Evolutionary conservation across 345 rosid species (phyloP).

Genomic region (Citrus trifoliata): DNA sequence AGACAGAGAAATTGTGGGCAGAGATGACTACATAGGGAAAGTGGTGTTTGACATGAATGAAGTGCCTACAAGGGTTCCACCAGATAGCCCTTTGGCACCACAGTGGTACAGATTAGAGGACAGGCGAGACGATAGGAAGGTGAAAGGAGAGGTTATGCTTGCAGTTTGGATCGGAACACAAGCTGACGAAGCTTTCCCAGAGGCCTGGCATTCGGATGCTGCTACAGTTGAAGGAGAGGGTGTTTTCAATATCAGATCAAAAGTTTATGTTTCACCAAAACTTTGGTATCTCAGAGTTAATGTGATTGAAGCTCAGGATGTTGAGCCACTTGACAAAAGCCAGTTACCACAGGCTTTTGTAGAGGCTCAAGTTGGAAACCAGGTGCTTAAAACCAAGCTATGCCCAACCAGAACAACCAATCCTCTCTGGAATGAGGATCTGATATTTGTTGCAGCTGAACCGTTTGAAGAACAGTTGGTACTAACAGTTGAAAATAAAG

Average conservation of each 20-base stretch:
- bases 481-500: conserved; percentile 63
- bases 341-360: conserved; percentile 74
- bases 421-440: conserved; percentile 90
- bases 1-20: conserved; percentile 69
- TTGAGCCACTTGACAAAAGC: conserved; percentile 60
- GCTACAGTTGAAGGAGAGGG: conserved; percentile 81
- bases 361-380: conserved; percentile 78
- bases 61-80: conserved; percentile 94
- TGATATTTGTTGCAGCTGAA: conserved; percentile 89
- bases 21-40: conserved; percentile 80
- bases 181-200: conserved; percentile 94
- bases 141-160: conserved; percentile 79
- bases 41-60: conserved; percentile 86
- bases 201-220: conserved; percentile 92
- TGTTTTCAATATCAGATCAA: conserved; percentile 63
- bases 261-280: conserved; percentile 88
- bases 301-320: conserved; percentile 88
- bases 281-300: conserved; percentile 86
- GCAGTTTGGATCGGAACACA: conserved; percentile 99
- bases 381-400: conserved; percentile 65
- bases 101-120: conserved; percentile 84
- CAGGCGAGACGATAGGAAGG: conserved; percentile 53
- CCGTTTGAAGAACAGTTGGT: conserved; percentile 80
- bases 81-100: conserved; percentile 94
- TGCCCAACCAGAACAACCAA: conserved; percentile 53